A percentile compares a stretch with the other conserved stretches of the same genome.
phyloP scores from a whole-genome alignment of 1,139 yeast species.

The Yamadazyma triangularis region DNA sequence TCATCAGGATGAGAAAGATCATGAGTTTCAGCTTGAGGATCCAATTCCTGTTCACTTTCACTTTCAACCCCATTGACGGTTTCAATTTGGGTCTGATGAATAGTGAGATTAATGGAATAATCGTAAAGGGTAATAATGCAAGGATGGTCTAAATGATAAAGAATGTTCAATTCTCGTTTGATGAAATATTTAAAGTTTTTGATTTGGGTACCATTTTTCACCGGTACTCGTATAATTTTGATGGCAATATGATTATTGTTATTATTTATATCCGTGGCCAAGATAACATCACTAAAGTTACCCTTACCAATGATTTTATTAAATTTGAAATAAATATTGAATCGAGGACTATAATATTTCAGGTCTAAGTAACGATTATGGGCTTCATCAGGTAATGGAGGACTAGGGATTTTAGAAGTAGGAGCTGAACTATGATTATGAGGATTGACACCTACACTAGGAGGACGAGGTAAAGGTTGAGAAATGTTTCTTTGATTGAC shows the following conservation, averaged over 20 bases:
- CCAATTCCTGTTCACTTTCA: constrained; percentile 11
- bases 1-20: constrained; percentile 12
- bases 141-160: constrained; percentile 44
- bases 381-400: constrained; percentile 7
- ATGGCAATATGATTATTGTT: constrained; percentile 29
- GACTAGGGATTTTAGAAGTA: constrained; percentile 8
- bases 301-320: constrained; percentile 49
- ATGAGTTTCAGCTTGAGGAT: constrained; percentile 1
- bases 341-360: constrained; percentile 12
- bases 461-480: constrained; percentile 1
- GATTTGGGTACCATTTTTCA: constrained; percentile 21
- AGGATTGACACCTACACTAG: background rate
- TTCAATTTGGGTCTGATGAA: constrained; percentile 19
- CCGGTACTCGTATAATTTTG: constrained; percentile 37
- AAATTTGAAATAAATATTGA: constrained; percentile 16
- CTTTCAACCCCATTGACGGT: constrained; percentile 6
- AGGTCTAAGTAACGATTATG: constrained; percentile 7
- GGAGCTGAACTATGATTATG: background rate
- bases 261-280: constrained; percentile 28
- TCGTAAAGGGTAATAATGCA: constrained; percentile 35
- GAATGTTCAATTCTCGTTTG: constrained; percentile 67
- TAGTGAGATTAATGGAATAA: constrained; percentile 22
- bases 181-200: constrained; percentile 60
- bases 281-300: constrained; percentile 54
- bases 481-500: constrained; percentile 4